phyloP scores from a whole-genome alignment of 2,329 filamentous ascomycete genomes.

The Fusarium sp. region DNA sequence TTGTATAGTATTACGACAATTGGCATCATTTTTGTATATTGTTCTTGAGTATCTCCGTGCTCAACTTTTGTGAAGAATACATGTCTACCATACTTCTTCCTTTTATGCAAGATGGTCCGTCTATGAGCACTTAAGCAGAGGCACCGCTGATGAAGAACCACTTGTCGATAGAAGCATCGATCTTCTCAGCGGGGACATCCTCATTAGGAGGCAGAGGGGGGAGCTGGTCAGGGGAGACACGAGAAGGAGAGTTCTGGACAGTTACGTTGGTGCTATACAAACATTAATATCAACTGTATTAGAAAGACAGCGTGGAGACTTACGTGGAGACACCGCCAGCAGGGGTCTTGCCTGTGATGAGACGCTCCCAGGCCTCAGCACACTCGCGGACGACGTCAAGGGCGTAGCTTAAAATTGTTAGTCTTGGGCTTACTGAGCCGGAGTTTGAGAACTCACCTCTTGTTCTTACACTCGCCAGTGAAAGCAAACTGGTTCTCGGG shows the following conservation, averaged over 20 bases:
- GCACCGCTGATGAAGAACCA: slow-evolving; percentile 99
- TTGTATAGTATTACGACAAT: slow-evolving; percentile 42
- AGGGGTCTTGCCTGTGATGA: slow-evolving; percentile 88
- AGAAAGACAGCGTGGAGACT: slow-evolving; percentile 51
- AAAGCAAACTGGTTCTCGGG: slow-evolving; percentile 99
- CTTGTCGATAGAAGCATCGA: slow-evolving; percentile 98
- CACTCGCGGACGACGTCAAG: slow-evolving; percentile 96
- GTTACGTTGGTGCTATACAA: slow-evolving; percentile 79
- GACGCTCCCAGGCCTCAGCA: slow-evolving; percentile 94
- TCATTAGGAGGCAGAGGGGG: slow-evolving; percentile 81
- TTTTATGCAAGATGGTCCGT: slow-evolving; percentile 25
- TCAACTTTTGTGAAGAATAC: slow-evolving; percentile 30
- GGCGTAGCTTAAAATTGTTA: slow-evolving; percentile 72
- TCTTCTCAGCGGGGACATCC: slow-evolving; percentile 84
- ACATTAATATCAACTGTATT: slow-evolving; percentile 42
- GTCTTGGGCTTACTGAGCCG: neutral
- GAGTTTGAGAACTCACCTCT: slow-evolving; percentile 68
- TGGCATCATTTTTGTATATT: slow-evolving; percentile 35
- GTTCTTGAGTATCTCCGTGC: slow-evolving; percentile 23
- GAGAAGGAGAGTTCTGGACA: slow-evolving; percentile 77
- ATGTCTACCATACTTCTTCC: slow-evolving; percentile 16
- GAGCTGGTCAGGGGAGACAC: slow-evolving; percentile 74
- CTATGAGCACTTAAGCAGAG: slow-evolving; percentile 68
- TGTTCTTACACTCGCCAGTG: slow-evolving; percentile 99
- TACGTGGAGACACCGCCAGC: slow-evolving; percentile 84